Percentiles rank a stretch among this genome's conserved stretches.
These are phyloP conservation scores for Kodamaea neixiangensis DNA, from an alignment of 805 yeast species.

Conservation along the genomic window DNA sequence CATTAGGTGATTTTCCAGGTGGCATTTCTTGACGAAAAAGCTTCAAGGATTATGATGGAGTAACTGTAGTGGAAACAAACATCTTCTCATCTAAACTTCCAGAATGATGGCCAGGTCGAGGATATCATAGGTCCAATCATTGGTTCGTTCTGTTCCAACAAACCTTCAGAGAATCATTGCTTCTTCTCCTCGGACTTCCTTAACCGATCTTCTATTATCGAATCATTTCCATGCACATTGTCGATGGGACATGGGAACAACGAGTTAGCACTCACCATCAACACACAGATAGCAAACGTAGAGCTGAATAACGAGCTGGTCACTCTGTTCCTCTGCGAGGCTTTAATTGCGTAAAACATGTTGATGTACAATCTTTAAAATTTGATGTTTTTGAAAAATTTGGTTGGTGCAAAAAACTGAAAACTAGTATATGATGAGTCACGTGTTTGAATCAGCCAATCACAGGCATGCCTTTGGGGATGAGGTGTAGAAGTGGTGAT, in stretches of 20 bases:
- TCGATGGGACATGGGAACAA: slow-evolving; percentile 47
- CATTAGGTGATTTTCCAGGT: not conserved
- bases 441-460: slow-evolving; percentile 11
- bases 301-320: slow-evolving; percentile 70
- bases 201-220: slow-evolving; percentile 37
- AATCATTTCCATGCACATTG: slow-evolving; percentile 41
- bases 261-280: slow-evolving; percentile 56
- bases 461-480: not conserved
- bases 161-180: not conserved
- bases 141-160: not conserved
- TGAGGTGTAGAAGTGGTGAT: not conserved
- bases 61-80: too few relatives aligned
- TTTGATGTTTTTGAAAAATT: slow-evolving; percentile 7
- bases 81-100: not conserved
- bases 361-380: not conserved
- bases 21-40: not conserved
- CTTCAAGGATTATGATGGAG: too few relatives aligned
- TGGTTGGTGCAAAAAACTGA: not conserved
- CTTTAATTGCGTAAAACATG: slow-evolving; percentile 53
- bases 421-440: not conserved
- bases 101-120: not conserved
- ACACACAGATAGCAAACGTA: slow-evolving; percentile 70
- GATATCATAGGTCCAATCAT: not conserved
- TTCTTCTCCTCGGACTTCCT: slow-evolving; percentile 9
- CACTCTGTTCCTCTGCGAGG: slow-evolving; percentile 54